Base-by-base conservation (phyloP, 345 rosid species). In the Excoecaria agallocha region DNA sequence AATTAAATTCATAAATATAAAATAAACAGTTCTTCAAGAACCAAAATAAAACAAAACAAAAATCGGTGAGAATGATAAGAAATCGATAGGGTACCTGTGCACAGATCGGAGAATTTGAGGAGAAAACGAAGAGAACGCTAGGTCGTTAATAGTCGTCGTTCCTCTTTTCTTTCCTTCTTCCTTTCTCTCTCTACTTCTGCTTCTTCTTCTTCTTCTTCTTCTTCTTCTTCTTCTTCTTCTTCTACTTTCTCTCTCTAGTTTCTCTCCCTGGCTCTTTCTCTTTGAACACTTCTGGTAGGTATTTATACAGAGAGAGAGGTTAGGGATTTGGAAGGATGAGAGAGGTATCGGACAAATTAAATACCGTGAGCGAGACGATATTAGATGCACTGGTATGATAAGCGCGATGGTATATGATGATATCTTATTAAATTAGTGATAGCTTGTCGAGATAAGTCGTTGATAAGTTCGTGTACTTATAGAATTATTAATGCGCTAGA, bases 241-340 rank as follows among this genome's bases (percentile, higher is more conserved):
- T 10, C 25, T 38, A 38, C 22, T 70, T 69, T 64, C 51, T 70
- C 70, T 60, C 15, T 3, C 17, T 60, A 30, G 59, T 55, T 45
- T 74, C 66, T 25, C 24, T 56, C 68, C 77, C 78, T 68, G 65
- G 74, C 54, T 37, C 1, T 43, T 10, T 43, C 48, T 6, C 48
- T 43, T 10, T 43, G 0, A 43, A 68, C 78, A 74, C 69, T 75
- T 67, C 60, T 66, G 82, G 73, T 65, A 16, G 37, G 81, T 86
- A 82, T 88, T 86, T 88, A 88, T 85, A 84, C 17, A 78, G 77
- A 76, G 75, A 77, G 68, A 70, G 49, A 16, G 74, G 79, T 73
- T 86, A 83, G 88, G 91, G 88, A 88, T 85, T 85, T 79, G 81
- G 65, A 69, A 77, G 20, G 67, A 61, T 13, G 70, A 55, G 61